These are phyloP conservation scores for Candida sakaeoensis DNA, from an alignment of 805 yeast species.

Conservation along the genomic window DNA sequence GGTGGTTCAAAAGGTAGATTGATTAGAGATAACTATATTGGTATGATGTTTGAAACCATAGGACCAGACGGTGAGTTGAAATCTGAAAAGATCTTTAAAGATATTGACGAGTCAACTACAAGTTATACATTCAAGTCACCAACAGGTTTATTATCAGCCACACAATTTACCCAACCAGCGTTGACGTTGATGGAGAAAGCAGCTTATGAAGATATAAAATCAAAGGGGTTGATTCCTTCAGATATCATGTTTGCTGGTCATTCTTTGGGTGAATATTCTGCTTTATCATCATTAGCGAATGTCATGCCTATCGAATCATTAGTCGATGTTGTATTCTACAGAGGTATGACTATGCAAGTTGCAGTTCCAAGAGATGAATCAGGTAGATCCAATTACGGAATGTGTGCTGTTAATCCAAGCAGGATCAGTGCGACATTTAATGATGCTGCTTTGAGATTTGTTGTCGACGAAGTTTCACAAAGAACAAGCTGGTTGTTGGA, in stretches of 20 bases:
- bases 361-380: slow-evolving; percentile 95
- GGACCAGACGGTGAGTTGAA: slow-evolving; percentile 77
- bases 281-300: slow-evolving; percentile 93
- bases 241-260: slow-evolving; percentile 98
- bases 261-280: slow-evolving; percentile 98
- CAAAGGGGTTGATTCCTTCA: slow-evolving; percentile 91
- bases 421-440: slow-evolving; percentile 84
- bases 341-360: slow-evolving; percentile 99
- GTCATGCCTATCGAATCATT: slow-evolving; percentile 98
- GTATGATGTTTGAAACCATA: slow-evolving; percentile 97
- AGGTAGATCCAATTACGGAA: slow-evolving; percentile 98
- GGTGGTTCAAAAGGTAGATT: slow-evolving; percentile 97
- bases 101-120: slow-evolving; percentile 74
- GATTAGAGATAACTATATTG: slow-evolving; percentile 89
- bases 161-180: slow-evolving; percentile 99
- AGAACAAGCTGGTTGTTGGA: slow-evolving; percentile 93
- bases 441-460: slow-evolving; percentile 92
- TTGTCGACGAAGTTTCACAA: slow-evolving; percentile 79
- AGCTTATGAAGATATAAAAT: slow-evolving; percentile 93
- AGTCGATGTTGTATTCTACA: slow-evolving; percentile 96
- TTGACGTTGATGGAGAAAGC: slow-evolving; percentile 99
- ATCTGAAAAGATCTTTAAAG: slow-evolving; percentile 94
- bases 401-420: slow-evolving; percentile 98
- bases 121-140: slow-evolving; percentile 89
- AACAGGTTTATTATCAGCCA: slow-evolving; percentile 92